phyloP scores from a whole-genome alignment of 2,329 filamentous ascomycete species.

The Paracamarosporium sp. region DNA sequence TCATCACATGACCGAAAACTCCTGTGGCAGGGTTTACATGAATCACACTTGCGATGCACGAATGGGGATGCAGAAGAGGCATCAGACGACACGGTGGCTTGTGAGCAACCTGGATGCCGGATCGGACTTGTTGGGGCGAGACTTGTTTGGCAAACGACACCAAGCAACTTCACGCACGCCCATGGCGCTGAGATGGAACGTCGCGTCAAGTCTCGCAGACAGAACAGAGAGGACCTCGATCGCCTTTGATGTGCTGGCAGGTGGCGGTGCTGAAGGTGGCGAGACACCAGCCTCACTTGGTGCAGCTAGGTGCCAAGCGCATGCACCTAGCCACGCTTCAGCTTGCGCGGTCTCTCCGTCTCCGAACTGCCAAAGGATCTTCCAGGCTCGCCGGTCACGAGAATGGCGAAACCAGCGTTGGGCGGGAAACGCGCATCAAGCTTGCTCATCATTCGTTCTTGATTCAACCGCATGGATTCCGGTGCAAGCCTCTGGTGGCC shows the following conservation, averaged over 20 bases:
- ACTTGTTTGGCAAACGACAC: slow-evolving; percentile 26
- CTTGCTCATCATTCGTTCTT: slow-evolving; percentile 27
- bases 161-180: slow-evolving; percentile 9
- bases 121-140: slow-evolving; percentile 25
- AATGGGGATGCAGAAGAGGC: slow-evolving; percentile 38
- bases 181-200: background rate
- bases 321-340: slow-evolving; percentile 40
- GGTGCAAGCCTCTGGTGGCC: slow-evolving; percentile 18
- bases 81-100: slow-evolving; percentile 36
- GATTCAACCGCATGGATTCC: slow-evolving; percentile 20
- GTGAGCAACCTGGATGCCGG: slow-evolving; percentile 34
- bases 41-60: slow-evolving; percentile 33
- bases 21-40: slow-evolving; percentile 31
- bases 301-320: slow-evolving; percentile 25
- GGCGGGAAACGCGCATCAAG: slow-evolving; percentile 32
- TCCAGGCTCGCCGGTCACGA: slow-evolving; percentile 34
- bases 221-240: too few species aligned
- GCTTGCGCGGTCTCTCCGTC: slow-evolving; percentile 15
- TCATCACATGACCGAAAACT: slow-evolving; percentile 36
- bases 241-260: slow-evolving; percentile 39
- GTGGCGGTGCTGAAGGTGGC: slow-evolving; percentile 14
- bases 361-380: slow-evolving; percentile 17
- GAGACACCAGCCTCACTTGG: slow-evolving; percentile 41
- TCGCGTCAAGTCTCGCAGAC: background rate
- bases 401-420: slow-evolving; percentile 30